Percentiles rank a stretch among this genome's conserved stretches.
phyloP scores from a whole-genome alignment of 1,284 basidiomycete genomes.

The Ceratobasidium sp. region DNA sequence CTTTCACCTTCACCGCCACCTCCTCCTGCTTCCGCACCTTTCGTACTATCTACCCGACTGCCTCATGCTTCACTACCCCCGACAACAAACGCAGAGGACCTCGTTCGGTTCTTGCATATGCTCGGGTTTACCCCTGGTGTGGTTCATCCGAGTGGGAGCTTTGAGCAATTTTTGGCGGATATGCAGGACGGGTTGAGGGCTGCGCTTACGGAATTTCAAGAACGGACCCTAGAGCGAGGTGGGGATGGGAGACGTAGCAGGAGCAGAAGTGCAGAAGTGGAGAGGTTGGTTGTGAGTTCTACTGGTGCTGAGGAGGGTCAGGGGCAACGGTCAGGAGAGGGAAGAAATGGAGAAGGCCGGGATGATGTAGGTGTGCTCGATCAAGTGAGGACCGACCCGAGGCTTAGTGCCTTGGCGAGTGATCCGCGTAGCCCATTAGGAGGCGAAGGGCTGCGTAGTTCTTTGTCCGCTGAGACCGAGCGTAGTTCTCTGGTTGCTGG shows the following conservation, averaged over 20 bases:
- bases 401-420: too few relatives aligned
- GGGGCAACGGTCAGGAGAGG: too few relatives aligned
- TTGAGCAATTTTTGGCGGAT: constrained; percentile 81
- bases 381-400: too few relatives aligned
- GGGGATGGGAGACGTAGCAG: neutral
- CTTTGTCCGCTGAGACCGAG: neutral
- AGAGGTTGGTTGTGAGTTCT: constrained; percentile 50
- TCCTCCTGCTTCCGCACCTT: constrained; percentile 44
- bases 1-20: constrained; percentile 70
- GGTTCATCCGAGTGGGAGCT: constrained; percentile 54
- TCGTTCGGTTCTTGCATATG: constrained; percentile 41
- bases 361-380: neutral
- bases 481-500: neutral
- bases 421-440: too few relatives aligned
- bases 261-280: neutral
- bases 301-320: constrained; percentile 48
- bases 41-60: neutral
- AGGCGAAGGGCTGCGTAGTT: too few relatives aligned
- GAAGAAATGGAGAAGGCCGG: neutral
- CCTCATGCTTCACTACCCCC: neutral
- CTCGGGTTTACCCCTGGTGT: constrained; percentile 38
- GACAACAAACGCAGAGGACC: constrained; percentile 32
- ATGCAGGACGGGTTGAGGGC: constrained; percentile 75
- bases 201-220: constrained; percentile 59
- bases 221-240: constrained; percentile 21